Base-by-base conservation (phyloP, 108 stramenopile genomes). In the Nannochloropsis oceanica region DNA sequence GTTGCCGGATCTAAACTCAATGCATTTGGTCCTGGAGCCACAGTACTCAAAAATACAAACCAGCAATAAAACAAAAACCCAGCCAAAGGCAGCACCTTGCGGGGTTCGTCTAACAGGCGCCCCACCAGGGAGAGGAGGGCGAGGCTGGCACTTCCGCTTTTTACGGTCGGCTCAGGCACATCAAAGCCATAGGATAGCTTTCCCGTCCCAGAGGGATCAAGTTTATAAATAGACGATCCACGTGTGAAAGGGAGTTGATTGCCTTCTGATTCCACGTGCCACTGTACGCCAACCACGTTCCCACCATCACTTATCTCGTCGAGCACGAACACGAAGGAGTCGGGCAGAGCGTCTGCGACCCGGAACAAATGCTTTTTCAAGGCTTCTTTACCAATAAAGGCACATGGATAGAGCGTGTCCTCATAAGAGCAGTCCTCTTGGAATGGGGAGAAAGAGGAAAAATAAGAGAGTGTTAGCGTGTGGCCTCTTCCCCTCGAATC, bases 191-290 rank as follows among this genome's bases (percentile, higher is more conserved):
- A 43, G 43, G 25, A 27, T 25, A 95, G 93, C 79, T 90, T 84
- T 13, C 91, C 90, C 13, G 26, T 79, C 44, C 88, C 43, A 34
- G 34, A 34, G 25, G 25, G 80, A 13, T 80, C 81, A 43, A 94
- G 79, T 13, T 87, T 87, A 90, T 95, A 95, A 43, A 93, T 91
- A 12, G 93, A 93, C 83, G 91, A 91, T 1, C 95, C 95, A 26
- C 92, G 86, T 0, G 94, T 94, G 84, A 93, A 95, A 8, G 93
- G 91, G 14, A 95, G 89, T 42, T 90, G 82, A 13, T 81, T 20
- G 44, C 92, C 93, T 80, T 92, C 87, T 84, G 92, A 93, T 86
- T 95, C 93, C 22, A 94, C 93, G 46, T 94, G 94, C 94, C 94
- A 95, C 79, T 83, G 87, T 0, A 91, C 92, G 14, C 92, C 92